Evolutionary conservation across 768 basidiomycete species (phyloP), one percentile per base, ranked within the genome.

Genomic region (Lactifluus subvellereus): DNA sequence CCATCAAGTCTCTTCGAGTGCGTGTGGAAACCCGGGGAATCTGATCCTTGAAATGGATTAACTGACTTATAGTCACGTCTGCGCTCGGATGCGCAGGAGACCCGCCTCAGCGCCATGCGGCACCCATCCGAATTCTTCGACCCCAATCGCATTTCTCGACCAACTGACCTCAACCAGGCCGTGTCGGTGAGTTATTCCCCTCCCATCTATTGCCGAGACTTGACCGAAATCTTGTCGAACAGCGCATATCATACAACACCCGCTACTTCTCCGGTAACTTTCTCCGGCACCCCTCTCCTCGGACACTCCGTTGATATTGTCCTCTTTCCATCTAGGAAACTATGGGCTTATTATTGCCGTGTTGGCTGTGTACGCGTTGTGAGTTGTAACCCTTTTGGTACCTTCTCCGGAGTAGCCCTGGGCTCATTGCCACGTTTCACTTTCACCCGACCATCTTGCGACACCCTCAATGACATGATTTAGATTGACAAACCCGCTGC

Each of bases 231-330:
- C 37, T 54, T 38, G 33, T 27, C 57, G 35, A 45, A 63, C 71
- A 94, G 92, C 85, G 93, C 62, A 91, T 95, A 82, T 91, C 91
- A 27, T 94, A 96, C 79, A 96, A 96, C 77, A 94, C 93, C 45
- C 86, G 89, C 54, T 91, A 91, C 72, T 91, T 91, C 75, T 91
- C 89, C 61, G 87, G 86, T 87, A 18, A 0, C 30, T 16, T 13
- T 16, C 20, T 8, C 6, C n/a, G 3, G 6, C 10, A 14, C 5
- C 7, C 27, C n/a, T n/a, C 8, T 32, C 49, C 6, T 20, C 27
- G 30, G 27, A 35, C 16, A 5, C 16, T 35, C 22, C 22, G 37
- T 43, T 59, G 18, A 52, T 7, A 48, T 22, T 22, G 3, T 13
- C 33, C 52, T 43, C 9, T 61, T 58, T 4, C 16, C 40, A 73